Percentiles rank a stretch among this genome's conserved stretches.
phyloP scores from a whole-genome alignment of 257 asterid genomes.

The Fraxinus quadrangulata region DNA sequence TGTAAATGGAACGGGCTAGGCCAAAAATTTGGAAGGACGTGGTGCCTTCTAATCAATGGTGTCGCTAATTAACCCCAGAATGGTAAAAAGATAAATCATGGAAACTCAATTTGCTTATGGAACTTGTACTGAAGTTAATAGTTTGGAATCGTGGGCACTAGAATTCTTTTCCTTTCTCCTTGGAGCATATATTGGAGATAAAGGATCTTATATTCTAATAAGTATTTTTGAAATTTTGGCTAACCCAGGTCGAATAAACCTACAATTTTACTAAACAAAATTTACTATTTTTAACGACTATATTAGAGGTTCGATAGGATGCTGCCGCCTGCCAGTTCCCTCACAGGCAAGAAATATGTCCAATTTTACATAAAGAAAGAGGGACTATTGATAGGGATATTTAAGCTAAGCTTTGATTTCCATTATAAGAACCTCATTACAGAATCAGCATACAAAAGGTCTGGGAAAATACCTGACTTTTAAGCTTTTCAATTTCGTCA shows the following conservation, averaged over 20 bases:
- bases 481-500: slow-evolving; percentile 42
- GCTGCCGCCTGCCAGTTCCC: not conserved
- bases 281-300: no score
- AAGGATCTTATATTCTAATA: not conserved
- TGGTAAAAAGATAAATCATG: not conserved
- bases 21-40: not conserved
- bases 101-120: no score
- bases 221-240: not conserved
- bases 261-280: not conserved
- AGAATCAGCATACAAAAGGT: not conserved
- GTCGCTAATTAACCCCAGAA: not conserved
- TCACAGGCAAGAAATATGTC: not conserved
- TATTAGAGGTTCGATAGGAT: no score
- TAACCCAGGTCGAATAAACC: not conserved
- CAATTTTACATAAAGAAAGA: not conserved
- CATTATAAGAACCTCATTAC: not conserved
- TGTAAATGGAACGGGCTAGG: not conserved
- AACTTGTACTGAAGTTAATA: no score
- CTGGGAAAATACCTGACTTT: slow-evolving; percentile 37
- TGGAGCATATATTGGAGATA: not conserved
- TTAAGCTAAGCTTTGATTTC: not conserved
- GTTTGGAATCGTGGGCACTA: not conserved
- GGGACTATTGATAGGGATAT: not conserved
- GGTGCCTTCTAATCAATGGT: not conserved
- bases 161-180: not conserved